Conservation (phyloP, 805 yeast species). For the Zygosaccharomyces rouxii region DNA sequence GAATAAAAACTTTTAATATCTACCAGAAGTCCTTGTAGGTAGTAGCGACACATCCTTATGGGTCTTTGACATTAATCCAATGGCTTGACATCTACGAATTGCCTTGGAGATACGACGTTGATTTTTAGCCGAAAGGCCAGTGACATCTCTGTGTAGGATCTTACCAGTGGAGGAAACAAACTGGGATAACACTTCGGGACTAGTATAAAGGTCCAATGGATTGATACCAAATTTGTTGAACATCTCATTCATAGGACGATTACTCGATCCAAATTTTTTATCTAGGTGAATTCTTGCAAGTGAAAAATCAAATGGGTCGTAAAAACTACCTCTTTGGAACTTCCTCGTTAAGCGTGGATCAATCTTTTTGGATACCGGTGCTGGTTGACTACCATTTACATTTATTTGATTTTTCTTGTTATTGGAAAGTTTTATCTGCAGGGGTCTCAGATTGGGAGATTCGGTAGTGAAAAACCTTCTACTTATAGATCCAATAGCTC, state of each 20-base stretch:
- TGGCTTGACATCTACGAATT: slow-evolving; percentile 71
- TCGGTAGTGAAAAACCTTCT: slow-evolving; percentile 1
- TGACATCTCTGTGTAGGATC: slow-evolving; percentile 65
- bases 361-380: slow-evolving; percentile 26
- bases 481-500: background rate
- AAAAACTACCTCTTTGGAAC: slow-evolving; percentile 50
- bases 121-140: slow-evolving; percentile 61
- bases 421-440: slow-evolving; percentile 6
- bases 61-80: slow-evolving; percentile 74
- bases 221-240: slow-evolving; percentile 52
- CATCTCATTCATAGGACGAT: slow-evolving; percentile 29
- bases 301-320: slow-evolving; percentile 81
- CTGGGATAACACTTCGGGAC: slow-evolving; percentile 63
- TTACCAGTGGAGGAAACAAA: slow-evolving; percentile 70
- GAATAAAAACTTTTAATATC: slow-evolving; percentile 9
- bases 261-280: slow-evolving; percentile 33
- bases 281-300: slow-evolving; percentile 53
- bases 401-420: slow-evolving; percentile 13
- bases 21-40: slow-evolving; percentile 31
- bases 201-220: slow-evolving; percentile 66
- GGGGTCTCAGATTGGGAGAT: background rate
- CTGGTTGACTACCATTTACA: slow-evolving; percentile 7
- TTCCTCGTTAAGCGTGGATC: slow-evolving; percentile 41
- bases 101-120: slow-evolving; percentile 74
- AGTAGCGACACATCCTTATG: slow-evolving; percentile 54